Evolutionary conservation across 208 protist species (phyloP).

Genomic region (Trypanosoma avium): DNA sequence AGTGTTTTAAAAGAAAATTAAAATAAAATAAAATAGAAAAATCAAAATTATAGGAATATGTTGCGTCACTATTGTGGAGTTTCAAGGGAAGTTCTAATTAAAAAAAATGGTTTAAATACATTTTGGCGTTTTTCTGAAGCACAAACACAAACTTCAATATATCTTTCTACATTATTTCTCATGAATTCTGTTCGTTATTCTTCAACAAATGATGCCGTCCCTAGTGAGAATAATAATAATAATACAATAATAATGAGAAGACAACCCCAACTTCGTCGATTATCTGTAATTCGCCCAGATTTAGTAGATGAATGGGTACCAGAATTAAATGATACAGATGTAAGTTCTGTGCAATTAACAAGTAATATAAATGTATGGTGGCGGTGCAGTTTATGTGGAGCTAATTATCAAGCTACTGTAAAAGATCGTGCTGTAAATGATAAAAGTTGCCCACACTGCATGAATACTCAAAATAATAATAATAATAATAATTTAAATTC

Average conservation of each 20-base stretch:
- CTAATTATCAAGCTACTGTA: conserved; percentile 57
- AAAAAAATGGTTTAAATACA: neutral
- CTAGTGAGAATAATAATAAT: neutral
- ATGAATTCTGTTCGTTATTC: neutral
- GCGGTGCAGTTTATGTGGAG: conserved; percentile 48
- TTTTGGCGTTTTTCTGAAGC: no score
- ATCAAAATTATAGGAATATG: conserved; percentile 27
- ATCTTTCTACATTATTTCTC: conserved; percentile 4
- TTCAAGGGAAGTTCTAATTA: neutral
- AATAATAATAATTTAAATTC: no score
- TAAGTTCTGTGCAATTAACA: conserved; percentile 40
- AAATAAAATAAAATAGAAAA: conserved; percentile 24
- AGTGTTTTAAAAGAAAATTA: no score
- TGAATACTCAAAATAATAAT: no score
- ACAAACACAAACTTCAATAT: neutral
- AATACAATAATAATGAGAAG: neutral
- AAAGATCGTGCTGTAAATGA: conserved; percentile 36
- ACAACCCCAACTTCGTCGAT: conserved; percentile 29
- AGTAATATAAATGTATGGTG: conserved; percentile 31
- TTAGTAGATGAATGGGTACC: conserved; percentile 81
- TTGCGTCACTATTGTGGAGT: conserved; percentile 15
- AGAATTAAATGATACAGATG: conserved; percentile 74
- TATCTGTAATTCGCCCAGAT: conserved; percentile 73
- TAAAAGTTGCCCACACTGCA: conserved; percentile 55
- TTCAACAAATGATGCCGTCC: neutral